Conservation (phyloP, 805 yeast genomes). For the Barnettozyma wickerhamii region DNA sequence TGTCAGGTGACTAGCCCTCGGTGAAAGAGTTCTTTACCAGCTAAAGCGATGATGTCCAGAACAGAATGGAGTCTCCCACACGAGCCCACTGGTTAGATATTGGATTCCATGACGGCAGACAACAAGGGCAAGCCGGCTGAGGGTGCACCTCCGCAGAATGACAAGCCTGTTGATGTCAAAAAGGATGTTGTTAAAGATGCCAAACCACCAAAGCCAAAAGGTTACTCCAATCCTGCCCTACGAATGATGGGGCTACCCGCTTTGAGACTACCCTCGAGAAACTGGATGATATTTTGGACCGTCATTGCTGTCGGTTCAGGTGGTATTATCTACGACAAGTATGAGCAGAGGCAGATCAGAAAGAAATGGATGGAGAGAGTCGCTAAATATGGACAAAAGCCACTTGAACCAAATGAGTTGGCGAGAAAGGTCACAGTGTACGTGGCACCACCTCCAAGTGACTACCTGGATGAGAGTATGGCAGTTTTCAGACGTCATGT, state of each 20-base stretch:
- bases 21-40: too few species aligned
- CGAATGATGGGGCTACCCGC: conserved; percentile 80
- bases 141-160: not conserved
- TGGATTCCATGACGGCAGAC: conserved; percentile 3
- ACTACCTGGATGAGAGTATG: conserved; percentile 70
- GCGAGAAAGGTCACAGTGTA: conserved; percentile 80
- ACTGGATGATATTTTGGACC: conserved; percentile 89
- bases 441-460: conserved; percentile 97
- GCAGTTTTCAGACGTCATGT: conserved; percentile 71
- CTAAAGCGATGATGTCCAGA: too few species aligned
- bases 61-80: too few species aligned
- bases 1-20: too few species aligned
- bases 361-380: conserved; percentile 61
- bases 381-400: conserved; percentile 44
- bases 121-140: not conserved
- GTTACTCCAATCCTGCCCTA: conserved; percentile 73
- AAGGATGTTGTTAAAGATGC: conserved; percentile 2
- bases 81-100: too few species aligned
- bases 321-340: conserved; percentile 75
- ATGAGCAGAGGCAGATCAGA: conserved; percentile 63
- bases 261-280: conserved; percentile 77
- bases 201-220: conserved; percentile 27
- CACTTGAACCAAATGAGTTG: conserved; percentile 41
- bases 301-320: conserved; percentile 63
- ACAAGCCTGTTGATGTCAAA: conserved; percentile 4